These are phyloP conservation scores for Eragrostis tef DNA, from an alignment of 202 grass and related monocot genomes.

Conservation along the genomic window DNA sequence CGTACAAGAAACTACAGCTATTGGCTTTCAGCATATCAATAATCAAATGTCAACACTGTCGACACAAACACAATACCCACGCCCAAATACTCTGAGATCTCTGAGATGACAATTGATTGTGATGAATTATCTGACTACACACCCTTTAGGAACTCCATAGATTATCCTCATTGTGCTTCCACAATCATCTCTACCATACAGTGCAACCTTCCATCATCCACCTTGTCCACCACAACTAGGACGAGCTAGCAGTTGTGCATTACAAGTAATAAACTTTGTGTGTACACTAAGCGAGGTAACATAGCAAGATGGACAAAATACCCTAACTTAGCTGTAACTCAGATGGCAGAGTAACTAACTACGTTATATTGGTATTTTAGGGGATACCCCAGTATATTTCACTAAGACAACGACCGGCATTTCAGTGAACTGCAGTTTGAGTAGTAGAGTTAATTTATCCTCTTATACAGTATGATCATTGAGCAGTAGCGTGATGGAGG, in stretches of 20 bases:
- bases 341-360: background rate
- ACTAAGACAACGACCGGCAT: background rate
- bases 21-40: background rate
- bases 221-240: too few species aligned
- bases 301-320: background rate
- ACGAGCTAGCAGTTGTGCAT: constrained; percentile 5
- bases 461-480: constrained; percentile 5
- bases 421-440: background rate
- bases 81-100: constrained; percentile 5
- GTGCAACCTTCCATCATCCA: background rate
- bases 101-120: background rate
- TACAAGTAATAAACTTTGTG: constrained; percentile 3
- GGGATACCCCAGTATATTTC: background rate
- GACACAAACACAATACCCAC: constrained; percentile 13
- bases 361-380: background rate
- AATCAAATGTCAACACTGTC: background rate
- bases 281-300: background rate
- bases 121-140: background rate
- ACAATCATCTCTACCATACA: constrained; percentile 3
- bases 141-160: background rate
- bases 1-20: background rate
- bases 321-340: background rate
- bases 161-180: background rate
- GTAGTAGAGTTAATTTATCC: background rate
- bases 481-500: background rate